These are phyloP conservation scores for Botrytis medusae DNA, from an alignment of 2,329 filamentous ascomycete species.

Conservation along the genomic window DNA sequence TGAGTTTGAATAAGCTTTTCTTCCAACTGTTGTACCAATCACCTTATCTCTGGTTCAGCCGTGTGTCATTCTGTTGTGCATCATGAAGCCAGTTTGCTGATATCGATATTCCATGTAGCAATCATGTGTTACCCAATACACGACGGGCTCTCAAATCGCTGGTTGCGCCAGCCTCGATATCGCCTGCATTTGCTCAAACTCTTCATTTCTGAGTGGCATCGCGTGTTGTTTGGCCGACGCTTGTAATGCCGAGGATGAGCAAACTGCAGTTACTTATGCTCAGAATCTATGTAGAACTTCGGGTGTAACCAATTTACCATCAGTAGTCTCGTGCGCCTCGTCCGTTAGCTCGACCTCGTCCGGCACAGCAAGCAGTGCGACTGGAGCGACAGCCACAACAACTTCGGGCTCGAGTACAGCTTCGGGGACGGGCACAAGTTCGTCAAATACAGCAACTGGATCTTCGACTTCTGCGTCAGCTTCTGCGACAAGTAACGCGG, in stretches of 20 bases:
- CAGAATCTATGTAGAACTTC: constrained; percentile 40
- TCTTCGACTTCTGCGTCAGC: constrained; percentile 23
- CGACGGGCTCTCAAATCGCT: constrained; percentile 43
- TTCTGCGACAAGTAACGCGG: constrained; percentile 28
- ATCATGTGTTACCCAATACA: constrained; percentile 40
- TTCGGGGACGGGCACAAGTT: background rate
- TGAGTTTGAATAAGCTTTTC: constrained; percentile 43
- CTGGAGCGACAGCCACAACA: background rate
- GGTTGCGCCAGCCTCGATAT: constrained; percentile 46
- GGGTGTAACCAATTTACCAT: constrained; percentile 39
- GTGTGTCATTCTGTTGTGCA: background rate
- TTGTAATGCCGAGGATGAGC: constrained; percentile 47
- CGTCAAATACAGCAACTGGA: background rate
- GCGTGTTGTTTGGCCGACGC: constrained; percentile 49
- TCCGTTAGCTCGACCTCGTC: constrained; percentile 17
- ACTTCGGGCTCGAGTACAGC: constrained; percentile 1
- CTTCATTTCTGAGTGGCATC: constrained; percentile 48
- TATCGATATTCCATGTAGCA: constrained; percentile 31
- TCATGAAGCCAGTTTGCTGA: background rate
- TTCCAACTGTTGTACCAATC: background rate
- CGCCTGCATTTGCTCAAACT: constrained; percentile 50
- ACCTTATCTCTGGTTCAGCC: background rate
- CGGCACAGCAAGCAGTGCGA: constrained; percentile 1
- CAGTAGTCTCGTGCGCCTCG: constrained; percentile 28
- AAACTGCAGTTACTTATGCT: constrained; percentile 38